Evolutionary conservation across 163 green algal species (phyloP).

Genomic region (Chlorella variabilis): DNA sequence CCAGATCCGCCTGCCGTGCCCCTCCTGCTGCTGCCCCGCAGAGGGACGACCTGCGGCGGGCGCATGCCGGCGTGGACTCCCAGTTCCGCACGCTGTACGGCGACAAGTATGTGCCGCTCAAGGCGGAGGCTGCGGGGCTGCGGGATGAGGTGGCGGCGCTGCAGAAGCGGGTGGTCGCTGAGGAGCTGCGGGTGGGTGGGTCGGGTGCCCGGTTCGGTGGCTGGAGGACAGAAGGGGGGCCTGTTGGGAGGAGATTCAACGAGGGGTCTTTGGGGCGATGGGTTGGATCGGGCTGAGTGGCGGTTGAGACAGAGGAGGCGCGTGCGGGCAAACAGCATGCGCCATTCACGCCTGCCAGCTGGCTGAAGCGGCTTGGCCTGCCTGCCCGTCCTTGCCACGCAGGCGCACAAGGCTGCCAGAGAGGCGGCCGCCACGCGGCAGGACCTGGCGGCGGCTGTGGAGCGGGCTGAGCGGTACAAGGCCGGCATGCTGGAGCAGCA

Average conservation of each 20-base stretch:
- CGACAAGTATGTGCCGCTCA: constrained; percentile 38
- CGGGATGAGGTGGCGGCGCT: constrained; percentile 1
- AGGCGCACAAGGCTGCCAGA: constrained; percentile 11
- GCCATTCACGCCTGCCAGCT: no score
- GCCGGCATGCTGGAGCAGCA: background rate
- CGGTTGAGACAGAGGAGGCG: no score
- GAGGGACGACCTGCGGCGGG: constrained; percentile 4
- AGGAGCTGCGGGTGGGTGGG: background rate
- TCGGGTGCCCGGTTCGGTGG: background rate
- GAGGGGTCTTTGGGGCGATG: no score
- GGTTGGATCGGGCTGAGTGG: no score
- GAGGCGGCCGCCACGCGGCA: background rate
- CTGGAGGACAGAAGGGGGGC: no score
- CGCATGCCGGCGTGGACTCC: background rate
- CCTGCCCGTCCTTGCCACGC: background rate
- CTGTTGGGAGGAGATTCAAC: no score
- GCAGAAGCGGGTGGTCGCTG: constrained; percentile 21
- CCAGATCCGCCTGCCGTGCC: no score
- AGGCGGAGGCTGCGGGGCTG: constrained; percentile 9
- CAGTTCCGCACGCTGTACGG: constrained; percentile 33
- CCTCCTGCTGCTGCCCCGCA: background rate
- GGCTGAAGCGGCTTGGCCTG: no score
- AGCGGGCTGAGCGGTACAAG: background rate
- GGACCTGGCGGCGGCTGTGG: constrained; percentile 18
- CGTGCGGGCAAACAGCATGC: no score